Base-by-base conservation (phyloP, 2,329 filamentous ascomycete genomes). In the Chaetomium sp. region DNA sequence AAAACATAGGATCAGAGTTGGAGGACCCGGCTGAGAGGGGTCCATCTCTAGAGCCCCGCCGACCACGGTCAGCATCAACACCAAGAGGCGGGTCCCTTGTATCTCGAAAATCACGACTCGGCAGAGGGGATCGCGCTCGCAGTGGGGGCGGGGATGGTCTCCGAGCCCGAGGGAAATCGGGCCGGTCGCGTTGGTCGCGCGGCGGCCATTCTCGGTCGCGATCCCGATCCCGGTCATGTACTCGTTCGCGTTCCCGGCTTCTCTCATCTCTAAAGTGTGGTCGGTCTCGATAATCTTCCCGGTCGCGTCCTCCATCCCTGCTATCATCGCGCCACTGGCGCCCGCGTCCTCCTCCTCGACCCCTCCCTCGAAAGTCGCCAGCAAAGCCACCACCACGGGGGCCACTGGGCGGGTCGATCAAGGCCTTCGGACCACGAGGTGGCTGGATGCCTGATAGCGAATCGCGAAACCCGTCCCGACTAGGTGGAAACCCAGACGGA, bases 401-500 rank as follows among this genome's bases (percentile, higher is more conserved):
- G 35, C 84, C 84, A 60, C 79, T 81, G n/a, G 82, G 80, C 35
- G 81, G 73, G 58, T 92, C 88, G 57, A 87, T 80, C 55, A 91
- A 74, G 4, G 88, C 89, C 70, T 91, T 90, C 9, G 91, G 90
- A 0, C 88, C 91, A 54, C 90, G 81, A 3, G 91, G 91, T 1
- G 88, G 86, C 60, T 95, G 89, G 61, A 86, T 79, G 10, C 79
- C 76, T 35, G 75, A 69, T 68, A 79, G 61, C 62, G 78, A 67
- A 63, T 84, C 80, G 53, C 78, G 76, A 59, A 84, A 84, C 10
- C 66, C 69, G 61, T 85, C 82, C 61, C 84, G 77, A 62, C 78
- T 80, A 1, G 79, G 71, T 62, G 79, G 80, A 58, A 88, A 88
- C n/a, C 76, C 73, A 34, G 79, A 76, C 54, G 77, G 76, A 65